Evolutionary conservation across 257 asterid species (phyloP).

Genomic region (Capsicum chinense): DNA sequence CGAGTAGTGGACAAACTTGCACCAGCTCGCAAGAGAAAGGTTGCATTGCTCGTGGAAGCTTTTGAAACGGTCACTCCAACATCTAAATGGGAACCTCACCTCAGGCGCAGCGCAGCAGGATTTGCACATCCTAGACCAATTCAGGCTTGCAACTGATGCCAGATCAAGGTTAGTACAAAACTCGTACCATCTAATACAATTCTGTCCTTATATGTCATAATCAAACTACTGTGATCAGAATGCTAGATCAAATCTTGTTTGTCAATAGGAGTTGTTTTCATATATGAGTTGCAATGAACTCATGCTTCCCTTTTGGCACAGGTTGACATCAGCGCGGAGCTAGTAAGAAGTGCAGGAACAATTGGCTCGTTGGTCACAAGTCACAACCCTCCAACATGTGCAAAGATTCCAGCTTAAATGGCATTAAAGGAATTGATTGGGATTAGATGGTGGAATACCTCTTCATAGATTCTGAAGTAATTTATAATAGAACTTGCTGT

Average conservation of each 20-base stretch:
- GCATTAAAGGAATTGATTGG: neutral
- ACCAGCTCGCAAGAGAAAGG: slow-evolving; percentile 81
- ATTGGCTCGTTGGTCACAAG: neutral
- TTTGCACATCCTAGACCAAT: slow-evolving; percentile 49
- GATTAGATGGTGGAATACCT: slow-evolving; percentile 4
- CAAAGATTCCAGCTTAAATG: slow-evolving; percentile 7
- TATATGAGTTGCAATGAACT: neutral
- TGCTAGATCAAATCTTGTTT: neutral
- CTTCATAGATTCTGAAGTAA: neutral
- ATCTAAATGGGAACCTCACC: slow-evolving; percentile 47
- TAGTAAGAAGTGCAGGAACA: slow-evolving; percentile 13
- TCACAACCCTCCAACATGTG: neutral
- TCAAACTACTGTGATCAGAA: neutral
- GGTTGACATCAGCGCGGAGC: slow-evolving; percentile 1
- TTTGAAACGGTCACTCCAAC: slow-evolving; percentile 75
- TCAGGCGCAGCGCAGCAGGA: slow-evolving; percentile 38
- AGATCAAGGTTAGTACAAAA: slow-evolving; percentile 39
- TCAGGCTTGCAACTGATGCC: slow-evolving; percentile 72
- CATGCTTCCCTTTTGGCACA: neutral
- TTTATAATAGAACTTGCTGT: neutral
- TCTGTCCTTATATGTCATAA: neutral
- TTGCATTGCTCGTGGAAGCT: slow-evolving; percentile 80
- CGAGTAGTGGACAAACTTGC: slow-evolving; percentile 73
- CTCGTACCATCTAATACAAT: slow-evolving; percentile 4
- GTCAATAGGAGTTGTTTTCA: neutral